phyloP scores from a whole-genome alignment of 371 early-diverging fungal species.

The Lichtheimia ornata region DNA sequence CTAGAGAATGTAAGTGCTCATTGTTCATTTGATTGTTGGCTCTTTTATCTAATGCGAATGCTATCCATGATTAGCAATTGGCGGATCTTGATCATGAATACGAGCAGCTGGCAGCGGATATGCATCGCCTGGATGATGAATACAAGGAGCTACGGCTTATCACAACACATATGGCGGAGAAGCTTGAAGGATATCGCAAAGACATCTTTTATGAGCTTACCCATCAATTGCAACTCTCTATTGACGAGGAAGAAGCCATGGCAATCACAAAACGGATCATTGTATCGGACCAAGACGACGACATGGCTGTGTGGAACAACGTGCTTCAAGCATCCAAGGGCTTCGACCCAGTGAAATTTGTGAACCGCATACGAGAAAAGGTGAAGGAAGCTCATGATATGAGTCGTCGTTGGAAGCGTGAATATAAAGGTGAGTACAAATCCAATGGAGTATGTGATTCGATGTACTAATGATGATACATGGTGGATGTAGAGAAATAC shows the following conservation, averaged over 20 bases:
- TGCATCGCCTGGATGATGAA: slow-evolving; percentile 28
- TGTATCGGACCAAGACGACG: slow-evolving; percentile 25
- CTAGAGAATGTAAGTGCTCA: not conserved
- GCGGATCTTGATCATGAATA: slow-evolving; percentile 19
- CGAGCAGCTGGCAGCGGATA: slow-evolving; percentile 15
- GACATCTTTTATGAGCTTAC: slow-evolving; percentile 36
- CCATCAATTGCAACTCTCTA: slow-evolving; percentile 42
- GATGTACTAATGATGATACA: not conserved
- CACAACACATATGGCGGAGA: slow-evolving; percentile 39
- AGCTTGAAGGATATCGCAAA: slow-evolving; percentile 38
- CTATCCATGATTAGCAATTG: slow-evolving; percentile 2
- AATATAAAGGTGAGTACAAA: slow-evolving; percentile 23
- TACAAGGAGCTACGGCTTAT: slow-evolving; percentile 29
- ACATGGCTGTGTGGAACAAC: slow-evolving; percentile 37
- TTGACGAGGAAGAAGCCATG: slow-evolving; percentile 39
- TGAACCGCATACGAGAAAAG: slow-evolving; percentile 39
- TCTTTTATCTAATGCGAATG: not conserved
- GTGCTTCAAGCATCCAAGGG: slow-evolving; percentile 29
- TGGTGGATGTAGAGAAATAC: slow-evolving; percentile 55
- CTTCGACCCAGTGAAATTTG: slow-evolving; percentile 35
- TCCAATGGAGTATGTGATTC: too few species aligned
- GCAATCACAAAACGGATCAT: slow-evolving; percentile 30
- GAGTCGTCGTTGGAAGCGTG: slow-evolving; percentile 36
- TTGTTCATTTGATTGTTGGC: not conserved
- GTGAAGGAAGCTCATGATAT: slow-evolving; percentile 50